Base-by-base conservation (phyloP, 1,284 basidiomycete species). In the Moesziomyces globuligerus region DNA sequence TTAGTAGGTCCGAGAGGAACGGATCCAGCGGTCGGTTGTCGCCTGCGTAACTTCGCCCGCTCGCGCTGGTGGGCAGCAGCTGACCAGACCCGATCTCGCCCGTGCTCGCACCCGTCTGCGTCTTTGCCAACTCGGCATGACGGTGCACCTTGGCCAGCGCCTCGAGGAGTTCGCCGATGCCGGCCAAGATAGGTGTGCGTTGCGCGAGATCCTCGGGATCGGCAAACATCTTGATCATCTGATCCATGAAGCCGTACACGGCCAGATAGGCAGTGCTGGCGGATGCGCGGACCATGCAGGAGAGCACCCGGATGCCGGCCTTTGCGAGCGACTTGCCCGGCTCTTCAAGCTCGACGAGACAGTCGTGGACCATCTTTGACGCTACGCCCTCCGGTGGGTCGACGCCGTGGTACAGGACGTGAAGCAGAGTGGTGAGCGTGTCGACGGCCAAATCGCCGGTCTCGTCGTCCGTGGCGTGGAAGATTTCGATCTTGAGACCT, bases 201-300 rank as follows among this genome's bases (percentile, higher is more conserved):
- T 90, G 90, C 1, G 89, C 86, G 1, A 88, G 85, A 67, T 97
- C 90, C 44, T 89, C 88, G 0, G 92, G 90, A 70, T 89, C 86
- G 59, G 89, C 86, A 84, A 91, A 96, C 43, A 92, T 85, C 44
- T 85, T 86, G 20, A 70, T 71, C 52, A 73, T 57, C 52, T 65
- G 66, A 32, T 80, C 74, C 62, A 80, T 66, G 23, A 62, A 56
- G 11, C 52, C 59, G 57, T 62, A 67, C 15, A 73, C 61, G 9
- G 75, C 69, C 17, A 67, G 40, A 18, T 65, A 47, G 5, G 61
- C 49, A 4, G 80, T 81, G 26, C 55, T 45, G 4, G 69, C 40
- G 21, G 59, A 51, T 0, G 80, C 80, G 1, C 62, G 54, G 10
- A 79, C 55, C 5, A 79, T 40, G 43, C 70, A 61, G 6, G 58